Base-by-base conservation (phyloP, 192 early-diverging fungal genomes). In the Dissophora ornata region DNA sequence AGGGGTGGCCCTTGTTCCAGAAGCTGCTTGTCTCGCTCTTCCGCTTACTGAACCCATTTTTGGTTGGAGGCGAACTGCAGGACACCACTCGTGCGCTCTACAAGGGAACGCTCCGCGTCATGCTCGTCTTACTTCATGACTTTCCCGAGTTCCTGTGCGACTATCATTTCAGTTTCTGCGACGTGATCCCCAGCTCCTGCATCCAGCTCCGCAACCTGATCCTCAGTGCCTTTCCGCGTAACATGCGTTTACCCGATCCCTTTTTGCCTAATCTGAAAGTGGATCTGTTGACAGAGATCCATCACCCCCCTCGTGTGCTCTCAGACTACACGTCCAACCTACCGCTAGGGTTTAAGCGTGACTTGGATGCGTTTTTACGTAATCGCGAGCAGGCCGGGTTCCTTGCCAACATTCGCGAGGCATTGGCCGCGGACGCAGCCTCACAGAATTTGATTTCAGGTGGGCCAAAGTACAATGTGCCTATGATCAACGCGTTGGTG, bases 121-220 rank as follows among this genome's bases (percentile, higher is more conserved):
- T 99, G 30, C 83, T 99, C 19, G 91, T 99, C 10, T 78, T 99
- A 9, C 79, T 98, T 55, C 96, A 98, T 74, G 97, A 99, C 77
- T 98, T 95, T 71, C 97, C 97, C n/a, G 97, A 99, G 81, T 99
- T 98, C 80, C 84, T 99, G 56, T 91, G 94, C 64, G 92, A 91
- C 63, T 94, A 97, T 64, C 93, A 96, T 69, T 93, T 95, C 56
- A 90, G 89, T 45, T 90, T 99, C 69, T 93, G 95, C 67, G 92
- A 97, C 79, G 90, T 94, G 19, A 95, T 99, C 40, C 97, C 97
- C 2, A 80, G 86, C 19, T 85, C 83, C 13, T 99, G 97, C 74
- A 92, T 98, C 52, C 97, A 99, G 79, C 83, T 99, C 32, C 89
- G 96, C 34, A 99, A 99, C 73, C 82, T 99, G 67, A 93, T 99